Percentiles rank a stretch among this genome's conserved stretches.
These are phyloP conservation scores for Trichocomaceae sp. DNA, from an alignment of 2,329 filamentous ascomycete species.

Conservation along the genomic window DNA sequence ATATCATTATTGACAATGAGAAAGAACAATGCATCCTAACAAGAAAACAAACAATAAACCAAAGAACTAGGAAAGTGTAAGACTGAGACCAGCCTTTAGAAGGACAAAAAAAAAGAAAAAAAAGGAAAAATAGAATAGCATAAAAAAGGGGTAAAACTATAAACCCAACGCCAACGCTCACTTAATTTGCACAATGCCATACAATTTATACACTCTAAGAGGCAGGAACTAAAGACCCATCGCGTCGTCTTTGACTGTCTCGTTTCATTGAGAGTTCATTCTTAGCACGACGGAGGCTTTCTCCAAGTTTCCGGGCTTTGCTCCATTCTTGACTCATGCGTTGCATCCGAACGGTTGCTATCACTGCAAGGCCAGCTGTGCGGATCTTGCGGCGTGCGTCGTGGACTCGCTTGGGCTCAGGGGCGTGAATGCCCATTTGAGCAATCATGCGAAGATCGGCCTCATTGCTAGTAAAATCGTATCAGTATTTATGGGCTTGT, in stretches of 20 bases:
- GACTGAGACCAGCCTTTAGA: background rate
- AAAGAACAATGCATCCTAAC: background rate
- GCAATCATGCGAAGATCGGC: constrained; percentile 80
- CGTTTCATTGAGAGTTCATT: constrained; percentile 27
- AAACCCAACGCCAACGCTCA: constrained; percentile 7
- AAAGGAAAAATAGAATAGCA: background rate
- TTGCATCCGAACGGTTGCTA: constrained; percentile 42
- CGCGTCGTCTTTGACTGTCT: constrained; percentile 6
- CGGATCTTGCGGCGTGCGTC: constrained; percentile 37
- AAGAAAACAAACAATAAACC: background rate
- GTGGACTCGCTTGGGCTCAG: constrained; percentile 25
- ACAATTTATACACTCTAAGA: background rate
- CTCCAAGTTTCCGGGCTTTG: constrained; percentile 37
- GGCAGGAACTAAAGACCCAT: constrained; percentile 1
- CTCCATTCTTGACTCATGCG: constrained; percentile 41
- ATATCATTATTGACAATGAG: constrained; percentile 9
- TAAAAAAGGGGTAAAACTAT: background rate
- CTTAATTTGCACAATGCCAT: background rate
- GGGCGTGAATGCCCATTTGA: constrained; percentile 64
- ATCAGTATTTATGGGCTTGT: constrained; percentile 3
- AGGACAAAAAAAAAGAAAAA: background rate
- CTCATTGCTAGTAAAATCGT: constrained; percentile 63
- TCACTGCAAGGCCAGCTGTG: constrained; percentile 36
- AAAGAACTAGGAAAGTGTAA: background rate
- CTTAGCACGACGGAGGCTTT: constrained; percentile 39